A percentile compares a stretch with the other conserved stretches of the same genome.
Evolutionary conservation across 345 rosid species (phyloP).

Genomic region (Salix brachista): DNA sequence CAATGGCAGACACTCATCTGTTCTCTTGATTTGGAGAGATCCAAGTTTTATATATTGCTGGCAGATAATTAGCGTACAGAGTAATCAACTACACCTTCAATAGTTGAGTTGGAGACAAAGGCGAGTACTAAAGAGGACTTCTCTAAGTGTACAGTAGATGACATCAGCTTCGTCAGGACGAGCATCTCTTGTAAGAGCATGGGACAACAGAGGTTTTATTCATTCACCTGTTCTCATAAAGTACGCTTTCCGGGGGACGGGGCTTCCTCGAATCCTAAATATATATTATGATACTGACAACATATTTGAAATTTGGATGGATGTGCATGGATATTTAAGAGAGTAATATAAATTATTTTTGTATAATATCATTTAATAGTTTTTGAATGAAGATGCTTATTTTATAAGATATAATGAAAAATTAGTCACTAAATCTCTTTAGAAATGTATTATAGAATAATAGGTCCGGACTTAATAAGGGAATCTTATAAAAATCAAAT

Average conservation of each 20-base stretch:
- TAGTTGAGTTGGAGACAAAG: background rate
- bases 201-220: fast-evolving
- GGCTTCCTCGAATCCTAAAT: background rate
- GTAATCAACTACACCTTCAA: no score
- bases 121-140: background rate
- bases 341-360: no score
- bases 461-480: no score
- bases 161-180: background rate
- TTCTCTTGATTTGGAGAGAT: background rate
- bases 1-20: background rate
- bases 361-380: no score
- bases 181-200: no score
- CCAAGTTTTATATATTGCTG: background rate
- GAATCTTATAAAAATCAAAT: no score
- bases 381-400: no score
- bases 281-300: background rate
- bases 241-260: fast-evolving
- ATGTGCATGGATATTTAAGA: background rate
- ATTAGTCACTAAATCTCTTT: no score
- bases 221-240: no score
- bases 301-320: background rate
- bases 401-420: no score
- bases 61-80: background rate
- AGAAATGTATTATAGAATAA: no score
- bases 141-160: constrained; percentile 1